These are phyloP conservation scores for Tricholoma flavovirens DNA, from an alignment of 768 basidiomycete genomes.

Conservation along the genomic window DNA sequence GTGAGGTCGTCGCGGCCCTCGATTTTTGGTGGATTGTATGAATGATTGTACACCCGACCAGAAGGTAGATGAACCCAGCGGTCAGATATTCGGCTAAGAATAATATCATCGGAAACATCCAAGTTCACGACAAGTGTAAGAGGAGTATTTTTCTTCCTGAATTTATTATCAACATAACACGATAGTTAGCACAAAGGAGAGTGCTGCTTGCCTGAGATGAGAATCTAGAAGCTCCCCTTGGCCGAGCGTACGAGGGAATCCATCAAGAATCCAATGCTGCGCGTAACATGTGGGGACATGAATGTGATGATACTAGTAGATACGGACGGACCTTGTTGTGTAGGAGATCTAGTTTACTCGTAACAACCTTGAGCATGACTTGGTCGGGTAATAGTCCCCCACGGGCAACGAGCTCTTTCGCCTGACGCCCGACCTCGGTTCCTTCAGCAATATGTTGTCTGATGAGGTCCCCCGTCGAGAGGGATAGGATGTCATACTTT, in stretches of 20 bases:
- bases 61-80: constrained; percentile 87
- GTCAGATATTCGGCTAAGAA: constrained; percentile 81
- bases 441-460: constrained; percentile 75
- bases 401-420: constrained; percentile 72
- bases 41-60: constrained; percentile 85
- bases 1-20: constrained; percentile 81
- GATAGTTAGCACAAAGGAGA: not conserved
- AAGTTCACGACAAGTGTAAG: constrained; percentile 81
- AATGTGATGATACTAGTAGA: not conserved
- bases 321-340: constrained; percentile 52
- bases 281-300: constrained; percentile 2
- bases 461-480: constrained; percentile 83
- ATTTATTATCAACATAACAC: not conserved
- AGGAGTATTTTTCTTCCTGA: constrained; percentile 56
- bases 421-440: constrained; percentile 68
- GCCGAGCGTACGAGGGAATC: constrained; percentile 85
- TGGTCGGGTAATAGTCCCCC: constrained; percentile 78
- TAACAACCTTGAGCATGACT: constrained; percentile 71
- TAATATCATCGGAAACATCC: constrained; percentile 83
- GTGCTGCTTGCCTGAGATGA: constrained; percentile 56
- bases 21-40: constrained; percentile 79
- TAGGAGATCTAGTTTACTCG: constrained; percentile 61
- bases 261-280: constrained; percentile 90
- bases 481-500: constrained; percentile 71
- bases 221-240: constrained; percentile 77